These are phyloP conservation scores for Wolfiporia cocos DNA, from an alignment of 1,284 basidiomycete species.

Conservation along the genomic window DNA sequence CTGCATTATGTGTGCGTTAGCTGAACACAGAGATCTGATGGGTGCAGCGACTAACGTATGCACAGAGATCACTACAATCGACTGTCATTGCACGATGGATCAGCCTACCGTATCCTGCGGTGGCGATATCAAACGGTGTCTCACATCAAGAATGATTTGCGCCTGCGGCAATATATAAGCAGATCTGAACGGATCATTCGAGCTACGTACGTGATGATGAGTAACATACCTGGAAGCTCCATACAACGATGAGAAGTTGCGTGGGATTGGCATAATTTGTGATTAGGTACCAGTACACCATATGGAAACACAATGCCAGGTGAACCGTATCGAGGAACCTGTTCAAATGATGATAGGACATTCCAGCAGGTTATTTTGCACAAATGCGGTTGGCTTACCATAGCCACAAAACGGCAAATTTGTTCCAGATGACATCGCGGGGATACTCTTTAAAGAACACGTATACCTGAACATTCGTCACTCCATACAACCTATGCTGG, in stretches of 20 bases:
- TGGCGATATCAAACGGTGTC: background rate
- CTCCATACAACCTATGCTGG: background rate
- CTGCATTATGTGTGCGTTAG: background rate
- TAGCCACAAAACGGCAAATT: background rate
- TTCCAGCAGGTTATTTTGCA: background rate
- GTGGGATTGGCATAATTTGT: background rate
- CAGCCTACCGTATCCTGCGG: background rate
- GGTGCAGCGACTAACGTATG: background rate
- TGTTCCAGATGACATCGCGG: background rate
- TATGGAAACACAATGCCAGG: background rate
- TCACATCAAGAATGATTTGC: background rate
- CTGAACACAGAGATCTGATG: background rate
- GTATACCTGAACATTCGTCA: conserved; percentile 2
- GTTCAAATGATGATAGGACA: background rate
- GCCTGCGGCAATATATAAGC: background rate
- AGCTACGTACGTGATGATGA: background rate
- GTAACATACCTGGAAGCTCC: background rate
- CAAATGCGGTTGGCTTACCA: background rate
- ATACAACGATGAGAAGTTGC: background rate
- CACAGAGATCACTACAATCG: background rate
- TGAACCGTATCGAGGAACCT: background rate
- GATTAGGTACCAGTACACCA: conserved; percentile 1
- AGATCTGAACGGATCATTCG: background rate
- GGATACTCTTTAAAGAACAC: background rate
- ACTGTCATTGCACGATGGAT: background rate